Base-by-base conservation (phyloP, 192 early-diverging fungal genomes). In the Spizellomyces punctatus region DNA sequence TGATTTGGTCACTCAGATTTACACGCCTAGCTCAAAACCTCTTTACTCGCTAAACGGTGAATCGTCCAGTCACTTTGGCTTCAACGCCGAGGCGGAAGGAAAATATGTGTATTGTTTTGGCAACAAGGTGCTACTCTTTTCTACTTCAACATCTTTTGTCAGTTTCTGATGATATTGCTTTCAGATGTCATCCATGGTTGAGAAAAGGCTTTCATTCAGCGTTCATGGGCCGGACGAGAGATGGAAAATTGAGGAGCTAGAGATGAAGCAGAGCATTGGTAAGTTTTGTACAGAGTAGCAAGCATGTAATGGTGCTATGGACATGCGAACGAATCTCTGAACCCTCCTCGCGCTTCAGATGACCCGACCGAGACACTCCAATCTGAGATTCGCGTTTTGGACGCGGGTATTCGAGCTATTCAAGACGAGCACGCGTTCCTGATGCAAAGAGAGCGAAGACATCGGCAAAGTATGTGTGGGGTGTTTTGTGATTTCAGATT, bases 71-170 rank as follows among this genome's bases (percentile, higher is more conserved):
- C 65, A 73, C 0, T 78, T 72, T 60, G 78, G 75, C 10, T 81
- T 75, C 62, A 67, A 70, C 16, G 87, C 90, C 17, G 76, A 79
- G 22, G 21, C 54, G 6, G 76, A 78, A 21, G 92, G 92, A 58
- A 78, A 81, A 66, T 84, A 92, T 68, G 81, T 78, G 10, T 91
- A 89, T 76, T 94, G 92, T 79, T 94, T 94, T 78, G 88, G 85
- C 71, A 94, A 94, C 78, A 73, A 79, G 43, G 85, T 88, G 78
- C 27, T 36, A 36, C 3, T 36, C 27, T 2, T 0, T 3, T 36
- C 1, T 36, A 36, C 1, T 36, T 3, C 27, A 3, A 36, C 27
- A 36, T 36, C 27, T 36, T 36, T 36, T 36, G n/a, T 36, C 27
- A 36, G 27, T 36, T 36, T 36, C 3, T 36, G 27, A 36, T 36